These are phyloP conservation scores for Blastocrithidia nonstop DNA, from an alignment of 208 protist species.

Conservation along the genomic window DNA sequence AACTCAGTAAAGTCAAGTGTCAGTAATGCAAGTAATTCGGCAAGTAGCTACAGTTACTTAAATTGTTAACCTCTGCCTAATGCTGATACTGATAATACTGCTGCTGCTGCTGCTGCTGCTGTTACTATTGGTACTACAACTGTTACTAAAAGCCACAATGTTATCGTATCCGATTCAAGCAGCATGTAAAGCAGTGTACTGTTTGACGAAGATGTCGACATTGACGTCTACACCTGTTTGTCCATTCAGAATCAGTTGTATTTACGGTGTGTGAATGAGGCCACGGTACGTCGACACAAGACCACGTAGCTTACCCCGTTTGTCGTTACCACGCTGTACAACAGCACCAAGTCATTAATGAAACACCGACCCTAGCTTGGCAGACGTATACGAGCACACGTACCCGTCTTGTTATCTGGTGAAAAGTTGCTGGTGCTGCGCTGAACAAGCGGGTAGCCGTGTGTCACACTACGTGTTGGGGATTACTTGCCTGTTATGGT, in stretches of 20 bases:
- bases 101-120: too few relatives aligned
- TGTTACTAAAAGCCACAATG: too few relatives aligned
- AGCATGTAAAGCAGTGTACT: constrained; percentile 20
- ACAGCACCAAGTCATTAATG: constrained; percentile 5
- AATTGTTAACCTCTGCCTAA: too few relatives aligned
- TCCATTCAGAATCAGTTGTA: constrained; percentile 29
- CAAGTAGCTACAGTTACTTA: too few relatives aligned
- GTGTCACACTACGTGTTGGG: constrained; percentile 5
- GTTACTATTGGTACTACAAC: too few relatives aligned
- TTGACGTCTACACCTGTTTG: constrained; percentile 42
- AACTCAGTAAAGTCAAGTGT: too few relatives aligned
- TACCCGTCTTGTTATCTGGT: constrained; percentile 9
- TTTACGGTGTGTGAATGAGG: constrained; percentile 29
- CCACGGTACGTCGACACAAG: constrained; percentile 17
- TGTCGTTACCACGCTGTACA: constrained; percentile 7
- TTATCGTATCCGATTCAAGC: too few relatives aligned
- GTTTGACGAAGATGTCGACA: constrained; percentile 14
- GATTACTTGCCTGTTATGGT: constrained; percentile 6
- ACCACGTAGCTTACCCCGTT: constrained; percentile 24
- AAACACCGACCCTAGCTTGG: constrained; percentile 11
- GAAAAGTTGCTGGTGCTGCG: constrained; percentile 12
- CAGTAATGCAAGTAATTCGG: too few relatives aligned
- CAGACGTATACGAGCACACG: constrained; percentile 2
- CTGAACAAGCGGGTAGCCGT: constrained; percentile 15
- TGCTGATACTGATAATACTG: too few relatives aligned